Conservation (phyloP, 1,139 yeast genomes). For the Chernovozyma aurita region DNA sequence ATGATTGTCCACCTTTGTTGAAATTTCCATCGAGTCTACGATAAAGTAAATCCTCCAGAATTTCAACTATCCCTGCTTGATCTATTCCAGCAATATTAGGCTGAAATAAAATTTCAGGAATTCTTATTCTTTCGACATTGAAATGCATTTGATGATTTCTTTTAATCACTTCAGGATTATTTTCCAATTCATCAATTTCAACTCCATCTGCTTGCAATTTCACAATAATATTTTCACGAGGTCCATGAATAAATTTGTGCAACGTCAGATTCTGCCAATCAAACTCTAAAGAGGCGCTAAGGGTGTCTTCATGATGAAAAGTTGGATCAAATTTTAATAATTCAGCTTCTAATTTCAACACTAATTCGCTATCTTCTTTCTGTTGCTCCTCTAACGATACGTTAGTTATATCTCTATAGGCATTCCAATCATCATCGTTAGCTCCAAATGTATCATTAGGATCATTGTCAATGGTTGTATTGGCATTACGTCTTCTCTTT, state of each 20-base stretch:
- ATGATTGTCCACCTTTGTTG: constrained; percentile 50
- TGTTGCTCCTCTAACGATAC: constrained; percentile 69
- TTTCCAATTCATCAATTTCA: constrained; percentile 40
- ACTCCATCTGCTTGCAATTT: constrained; percentile 43
- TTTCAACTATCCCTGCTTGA: constrained; percentile 86
- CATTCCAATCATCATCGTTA: constrained; percentile 93
- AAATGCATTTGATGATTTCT: constrained; percentile 78
- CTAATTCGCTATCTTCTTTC: constrained; percentile 61
- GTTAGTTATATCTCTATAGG: constrained; percentile 78
- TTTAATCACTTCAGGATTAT: constrained; percentile 40
- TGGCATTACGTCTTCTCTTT: constrained; percentile 50
- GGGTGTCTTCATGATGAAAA: constrained; percentile 80
- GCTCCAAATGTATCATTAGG: constrained; percentile 96
- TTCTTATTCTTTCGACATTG: constrained; percentile 84
- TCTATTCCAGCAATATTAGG: constrained; percentile 96
- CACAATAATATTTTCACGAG: constrained; percentile 53
- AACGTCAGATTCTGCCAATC: constrained; percentile 82
- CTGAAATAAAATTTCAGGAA: constrained; percentile 88
- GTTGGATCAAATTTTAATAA: constrained; percentile 77
- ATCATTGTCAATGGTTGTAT: constrained; percentile 76
- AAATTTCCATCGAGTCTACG: constrained; percentile 55
- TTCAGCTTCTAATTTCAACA: constrained; percentile 66
- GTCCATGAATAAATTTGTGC: constrained; percentile 87
- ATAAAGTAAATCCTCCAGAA: constrained; percentile 62
- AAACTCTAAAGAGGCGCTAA: constrained; percentile 63